Base-by-base conservation (phyloP, 768 basidiomycete genomes). In the Lactifluus volemus region DNA sequence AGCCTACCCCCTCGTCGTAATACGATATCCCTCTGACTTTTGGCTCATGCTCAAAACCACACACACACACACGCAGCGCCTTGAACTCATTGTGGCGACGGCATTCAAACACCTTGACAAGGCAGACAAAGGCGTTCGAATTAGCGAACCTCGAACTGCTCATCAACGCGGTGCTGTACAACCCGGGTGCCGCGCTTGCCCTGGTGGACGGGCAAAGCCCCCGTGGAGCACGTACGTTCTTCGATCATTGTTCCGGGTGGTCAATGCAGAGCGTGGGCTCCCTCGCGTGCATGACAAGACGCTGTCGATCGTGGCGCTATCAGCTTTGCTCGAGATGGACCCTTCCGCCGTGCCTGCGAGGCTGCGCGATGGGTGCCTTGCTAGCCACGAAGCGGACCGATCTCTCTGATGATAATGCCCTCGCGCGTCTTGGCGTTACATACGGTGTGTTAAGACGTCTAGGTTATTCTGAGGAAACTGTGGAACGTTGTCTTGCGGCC, bases 241-340 rank as follows among this genome's bases (percentile, higher is more conserved):
- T 95, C 69, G 83, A 90, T 69, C 79, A 76, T 64, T 95, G 92
- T 93, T 94, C 70, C 79, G 73, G 11, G 82, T 83, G 11, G 88
- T 92, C 72, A 84, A 84, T 59, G 69, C 65, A 41, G 75, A 79
- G 36, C 76, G 71, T 29, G 79, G 78, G 51, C 79, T 93, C 39
- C 89, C 90, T 12, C 82, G 92, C n/a, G 91, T 96, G 48, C 92
- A 96, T 69, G 92, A 95, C 74, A 92, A 93, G 80, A 92, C 88
- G 72, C 75, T 95, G 59, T 83, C 81, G 66, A 82, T 94, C 58
- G 70, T 89, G 59, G 84, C 92, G 10, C 71, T 95, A 59, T 89
- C 85, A 63, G 83, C 84, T 49, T 73, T 94, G 60, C 75, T 96
- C 69, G 89, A 92, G 73, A 74, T 91, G 72, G 77, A 84, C 12